Conservation (phyloP, 352 stramenopile species). For the Phytopythium chamaehyphon region DNA sequence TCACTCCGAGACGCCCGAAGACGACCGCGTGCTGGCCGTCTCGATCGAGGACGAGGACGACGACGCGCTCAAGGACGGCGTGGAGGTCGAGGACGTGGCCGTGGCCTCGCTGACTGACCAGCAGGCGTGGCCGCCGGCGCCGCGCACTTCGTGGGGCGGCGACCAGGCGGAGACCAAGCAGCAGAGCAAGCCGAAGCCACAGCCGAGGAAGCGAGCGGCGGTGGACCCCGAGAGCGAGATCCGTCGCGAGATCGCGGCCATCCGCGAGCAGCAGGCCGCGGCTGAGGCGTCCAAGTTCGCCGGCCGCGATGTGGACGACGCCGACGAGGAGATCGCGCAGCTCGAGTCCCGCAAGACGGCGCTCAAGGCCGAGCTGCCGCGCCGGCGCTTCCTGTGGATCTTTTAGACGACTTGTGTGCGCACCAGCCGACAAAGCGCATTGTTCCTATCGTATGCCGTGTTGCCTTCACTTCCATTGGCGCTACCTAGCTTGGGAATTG, state of each 20-base stretch:
- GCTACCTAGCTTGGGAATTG: too few relatives aligned
- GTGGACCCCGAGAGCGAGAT: slow-evolving; percentile 19
- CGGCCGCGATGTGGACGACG: slow-evolving; percentile 76
- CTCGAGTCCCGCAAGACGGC: slow-evolving; percentile 68
- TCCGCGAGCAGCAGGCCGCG: slow-evolving; percentile 52
- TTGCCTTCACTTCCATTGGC: too few relatives aligned
- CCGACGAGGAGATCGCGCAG: slow-evolving; percentile 62
- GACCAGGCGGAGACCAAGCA: slow-evolving; percentile 17
- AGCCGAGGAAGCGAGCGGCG: slow-evolving; percentile 11
- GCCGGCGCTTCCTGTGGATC: slow-evolving; percentile 77
- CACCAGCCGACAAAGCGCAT: too few relatives aligned
- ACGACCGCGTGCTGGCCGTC: slow-evolving; percentile 56
- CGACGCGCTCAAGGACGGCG: background rate
- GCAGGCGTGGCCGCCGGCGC: slow-evolving; percentile 38
- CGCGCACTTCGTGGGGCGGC: slow-evolving; percentile 49
- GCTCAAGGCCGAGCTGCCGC: slow-evolving; percentile 64
- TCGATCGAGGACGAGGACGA: slow-evolving; percentile 59
- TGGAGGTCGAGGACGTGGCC: slow-evolving; percentile 16
- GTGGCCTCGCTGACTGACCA: slow-evolving; percentile 20
- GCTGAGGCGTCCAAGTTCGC: slow-evolving; percentile 72
- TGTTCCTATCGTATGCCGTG: too few relatives aligned
- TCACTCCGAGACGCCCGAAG: slow-evolving; percentile 24
- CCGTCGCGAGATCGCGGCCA: slow-evolving; percentile 48
- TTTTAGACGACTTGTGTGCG: slow-evolving; percentile 48
- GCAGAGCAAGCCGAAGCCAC: slow-evolving; percentile 13